Conservation (phyloP, 805 yeast species). For the Wickerhamiella kurtzmanii region DNA sequence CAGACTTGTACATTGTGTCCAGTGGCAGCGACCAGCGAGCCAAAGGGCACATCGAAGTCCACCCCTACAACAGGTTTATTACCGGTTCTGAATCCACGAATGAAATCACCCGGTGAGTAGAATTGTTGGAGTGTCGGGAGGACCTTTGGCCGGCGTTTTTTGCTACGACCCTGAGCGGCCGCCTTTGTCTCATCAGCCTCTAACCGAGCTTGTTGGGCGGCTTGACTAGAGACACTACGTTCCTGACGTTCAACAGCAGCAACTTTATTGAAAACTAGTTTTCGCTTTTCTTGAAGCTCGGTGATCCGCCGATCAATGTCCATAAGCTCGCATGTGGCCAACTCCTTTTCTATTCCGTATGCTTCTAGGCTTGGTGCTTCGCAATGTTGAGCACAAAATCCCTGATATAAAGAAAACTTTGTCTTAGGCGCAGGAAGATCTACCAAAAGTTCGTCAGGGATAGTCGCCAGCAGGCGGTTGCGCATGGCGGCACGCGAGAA, state of each 20-base stretch:
- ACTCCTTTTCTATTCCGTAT: slow-evolving; percentile 48
- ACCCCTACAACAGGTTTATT: slow-evolving; percentile 38
- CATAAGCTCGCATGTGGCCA: slow-evolving; percentile 49
- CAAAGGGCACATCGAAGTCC: slow-evolving; percentile 65
- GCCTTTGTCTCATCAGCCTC: background rate
- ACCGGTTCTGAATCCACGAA: slow-evolving; percentile 28
- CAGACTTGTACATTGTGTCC: slow-evolving; percentile 73
- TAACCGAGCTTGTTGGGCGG: background rate
- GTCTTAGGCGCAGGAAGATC: slow-evolving; percentile 35
- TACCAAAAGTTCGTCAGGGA: slow-evolving; percentile 49
- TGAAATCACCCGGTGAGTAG: slow-evolving; percentile 45
- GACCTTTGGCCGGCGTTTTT: background rate
- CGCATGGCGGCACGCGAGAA: slow-evolving; percentile 23
- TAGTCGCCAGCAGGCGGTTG: slow-evolving; percentile 36
- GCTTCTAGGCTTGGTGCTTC: slow-evolving; percentile 31
- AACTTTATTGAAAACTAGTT: slow-evolving; percentile 43
- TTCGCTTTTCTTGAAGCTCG: slow-evolving; percentile 38
- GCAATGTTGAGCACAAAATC: slow-evolving; percentile 41
- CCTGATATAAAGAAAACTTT: slow-evolving; percentile 49
- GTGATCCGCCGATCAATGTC: slow-evolving; percentile 49
- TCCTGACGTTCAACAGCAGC: slow-evolving; percentile 51
- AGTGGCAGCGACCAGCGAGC: slow-evolving; percentile 60
- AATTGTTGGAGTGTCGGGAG: slow-evolving; percentile 50
- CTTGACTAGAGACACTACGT: slow-evolving; percentile 17
- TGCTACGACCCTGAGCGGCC: background rate